Base-by-base conservation (phyloP, 1,284 basidiomycete species). In the Pisolithus thermaeus region DNA sequence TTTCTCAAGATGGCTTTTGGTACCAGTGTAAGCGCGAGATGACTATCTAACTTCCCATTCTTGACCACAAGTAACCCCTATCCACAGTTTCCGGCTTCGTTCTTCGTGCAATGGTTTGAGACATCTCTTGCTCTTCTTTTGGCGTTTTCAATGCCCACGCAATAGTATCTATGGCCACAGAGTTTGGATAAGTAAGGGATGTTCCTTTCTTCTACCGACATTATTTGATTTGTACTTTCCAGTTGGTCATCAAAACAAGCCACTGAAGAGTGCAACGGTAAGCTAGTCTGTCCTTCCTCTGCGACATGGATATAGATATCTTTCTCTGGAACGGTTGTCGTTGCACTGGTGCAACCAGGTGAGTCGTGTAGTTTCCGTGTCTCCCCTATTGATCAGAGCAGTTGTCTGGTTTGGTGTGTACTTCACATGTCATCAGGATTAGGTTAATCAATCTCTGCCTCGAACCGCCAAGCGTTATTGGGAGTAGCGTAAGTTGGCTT, bases 91-190 rank as follows among this genome's bases (percentile, higher is more conserved):
- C n/a, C 4, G 23, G 25, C 40, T 22, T n/a, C 23, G 18, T 48
- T 40, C 37, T 37, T 16, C 25, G 20, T 47, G 6, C 46, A 47
- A 47, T 37, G 46, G 46, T 47, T 6, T 25, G 25, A 3, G 7
- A n/a, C 37, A 38, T 30, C 11, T 7, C 6, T 16, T 25, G 9
- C 35, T 27, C n/a, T 16, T 23, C 38, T 9, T 18, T 18, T 8
- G 25, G 12, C 9, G 32, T 27, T 7, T 7, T 36, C 22, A 36
- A 12, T 7, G 3, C n/a, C 41, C 4, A n/a, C 11, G 18, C 27
- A 1, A 36, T 30, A 64, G 64, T 42, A 66, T 63, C 39, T 63
- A 66, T 20, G 51, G 48, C 28, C 64, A 63, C 28, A 61, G 64
- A 28, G 52, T 63, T 4, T 63, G 61, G 61, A 63, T 65, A 60